Conservation (phyloP, 2,329 filamentous ascomycete genomes). For the Ophiognomonia clavigignenti-juglandacearum region DNA sequence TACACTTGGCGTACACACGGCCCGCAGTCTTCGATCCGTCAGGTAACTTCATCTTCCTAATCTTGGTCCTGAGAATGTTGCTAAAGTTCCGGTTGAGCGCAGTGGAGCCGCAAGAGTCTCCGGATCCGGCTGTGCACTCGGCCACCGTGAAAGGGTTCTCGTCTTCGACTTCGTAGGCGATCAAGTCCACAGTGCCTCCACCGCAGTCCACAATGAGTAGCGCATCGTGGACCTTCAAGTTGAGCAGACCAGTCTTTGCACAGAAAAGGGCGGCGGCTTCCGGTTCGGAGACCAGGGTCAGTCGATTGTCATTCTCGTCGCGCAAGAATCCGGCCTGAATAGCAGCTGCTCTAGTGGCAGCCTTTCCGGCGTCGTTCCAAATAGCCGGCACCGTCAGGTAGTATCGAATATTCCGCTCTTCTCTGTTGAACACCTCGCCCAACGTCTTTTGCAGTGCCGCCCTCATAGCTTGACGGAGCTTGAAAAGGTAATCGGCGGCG, state of each 20-base stretch:
- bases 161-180: conserved; percentile 97
- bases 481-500: conserved; percentile 98
- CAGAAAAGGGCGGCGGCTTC: conserved; percentile 97
- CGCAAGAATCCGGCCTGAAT: conserved; percentile 96
- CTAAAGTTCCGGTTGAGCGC: conserved; percentile 97
- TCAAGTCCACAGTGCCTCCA: conserved; percentile 97
- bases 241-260: conserved; percentile 91
- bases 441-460: conserved; percentile 93
- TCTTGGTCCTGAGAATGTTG: conserved; percentile 96
- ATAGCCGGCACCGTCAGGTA: conserved; percentile 98
- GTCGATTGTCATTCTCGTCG: conserved; percentile 94
- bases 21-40: conserved; percentile 97
- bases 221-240: conserved; percentile 98
- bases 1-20: conserved; percentile 97
- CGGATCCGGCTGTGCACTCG: conserved; percentile 94
- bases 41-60: conserved; percentile 97
- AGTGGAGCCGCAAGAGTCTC: conserved; percentile 97
- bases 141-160: conserved; percentile 95
- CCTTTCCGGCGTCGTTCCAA: conserved; percentile 98
- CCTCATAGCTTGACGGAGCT: conserved; percentile 94
- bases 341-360: conserved; percentile 88
- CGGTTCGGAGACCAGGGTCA: conserved; percentile 92
- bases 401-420: conserved; percentile 96
- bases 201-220: conserved; percentile 97
- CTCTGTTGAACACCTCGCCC: conserved; percentile 94